A percentile compares a stretch with the other conserved stretches of the same genome.
Evolutionary conservation across 768 basidiomycete species (phyloP).

Genomic region (Leucocoprinus sp.): DNA sequence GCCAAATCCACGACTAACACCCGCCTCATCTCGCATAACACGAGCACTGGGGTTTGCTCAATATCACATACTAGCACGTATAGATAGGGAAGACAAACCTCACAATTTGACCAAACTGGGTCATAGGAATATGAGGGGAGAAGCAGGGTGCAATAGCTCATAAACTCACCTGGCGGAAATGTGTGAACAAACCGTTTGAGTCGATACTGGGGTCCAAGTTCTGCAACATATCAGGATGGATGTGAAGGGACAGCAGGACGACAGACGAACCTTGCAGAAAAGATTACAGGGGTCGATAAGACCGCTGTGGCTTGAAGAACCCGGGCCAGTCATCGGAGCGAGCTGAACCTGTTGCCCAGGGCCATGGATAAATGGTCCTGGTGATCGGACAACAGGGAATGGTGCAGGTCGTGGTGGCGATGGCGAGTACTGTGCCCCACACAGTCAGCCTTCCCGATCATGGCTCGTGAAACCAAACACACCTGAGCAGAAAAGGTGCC

Average conservation of each 20-base stretch:
- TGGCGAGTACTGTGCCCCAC: background rate
- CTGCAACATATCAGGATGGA: conserved; percentile 28
- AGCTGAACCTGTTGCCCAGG: conserved; percentile 88
- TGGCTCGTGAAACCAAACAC: conserved; percentile 11
- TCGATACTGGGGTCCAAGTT: conserved; percentile 81
- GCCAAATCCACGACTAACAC: conserved; percentile 81
- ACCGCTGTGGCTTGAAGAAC: conserved; percentile 78
- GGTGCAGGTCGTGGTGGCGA: conserved; percentile 40
- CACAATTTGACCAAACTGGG: conserved; percentile 81
- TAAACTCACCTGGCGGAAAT: conserved; percentile 65
- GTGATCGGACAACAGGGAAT: conserved; percentile 34
- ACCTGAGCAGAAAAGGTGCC: conserved; percentile 56
- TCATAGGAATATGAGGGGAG: conserved; percentile 12
- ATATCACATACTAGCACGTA: background rate
- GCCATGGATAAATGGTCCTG: conserved; percentile 65
- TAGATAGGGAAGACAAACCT: conserved; percentile 35
- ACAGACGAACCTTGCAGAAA: conserved; percentile 68
- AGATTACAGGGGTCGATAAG: conserved; percentile 87
- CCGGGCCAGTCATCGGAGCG: conserved; percentile 65
- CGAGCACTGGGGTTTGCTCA: conserved; percentile 52
- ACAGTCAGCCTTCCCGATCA: background rate
- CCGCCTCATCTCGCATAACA: conserved; percentile 82
- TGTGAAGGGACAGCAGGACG: background rate
- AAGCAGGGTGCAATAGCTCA: conserved; percentile 5
- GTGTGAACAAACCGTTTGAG: conserved; percentile 74